Conservation (phyloP, 140 eudicot genomes). For the Oenanthe javanica region DNA sequence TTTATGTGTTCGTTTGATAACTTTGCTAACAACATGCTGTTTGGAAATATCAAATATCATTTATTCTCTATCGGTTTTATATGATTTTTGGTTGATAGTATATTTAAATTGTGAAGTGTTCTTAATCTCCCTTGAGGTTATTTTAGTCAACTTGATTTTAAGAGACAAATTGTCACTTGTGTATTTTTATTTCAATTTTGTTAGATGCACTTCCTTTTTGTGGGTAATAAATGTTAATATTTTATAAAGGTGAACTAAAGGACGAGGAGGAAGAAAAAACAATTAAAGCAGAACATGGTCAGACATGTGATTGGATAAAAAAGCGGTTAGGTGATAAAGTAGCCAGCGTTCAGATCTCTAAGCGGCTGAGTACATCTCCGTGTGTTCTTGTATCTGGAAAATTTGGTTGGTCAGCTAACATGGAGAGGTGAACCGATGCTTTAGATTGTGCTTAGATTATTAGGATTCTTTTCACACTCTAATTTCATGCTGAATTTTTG, state of each 20-base stretch:
- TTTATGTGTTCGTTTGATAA: background rate
- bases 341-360: conserved; percentile 80
- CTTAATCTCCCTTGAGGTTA: background rate
- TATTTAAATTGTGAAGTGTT: background rate
- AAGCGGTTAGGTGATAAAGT: conserved; percentile 82
- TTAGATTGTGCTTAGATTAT: background rate
- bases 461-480: background rate
- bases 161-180: background rate
- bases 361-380: conserved; percentile 82
- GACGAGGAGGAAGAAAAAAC: conserved; percentile 75
- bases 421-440: conserved; percentile 60
- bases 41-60: background rate
- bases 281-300: conserved; percentile 73
- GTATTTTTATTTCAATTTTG: background rate
- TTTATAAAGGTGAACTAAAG: conserved; percentile 46
- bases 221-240: background rate
- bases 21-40: background rate
- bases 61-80: background rate
- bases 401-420: conserved; percentile 98
- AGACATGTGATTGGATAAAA: conserved; percentile 93
- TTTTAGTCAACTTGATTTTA: background rate
- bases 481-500: conserved; percentile 5
- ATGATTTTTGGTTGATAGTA: background rate
- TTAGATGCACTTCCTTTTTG: background rate
- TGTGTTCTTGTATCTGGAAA: conserved; percentile 92